Conservation (phyloP, 2,329 filamentous ascomycete genomes). For the Calonectria pauciramosa region DNA sequence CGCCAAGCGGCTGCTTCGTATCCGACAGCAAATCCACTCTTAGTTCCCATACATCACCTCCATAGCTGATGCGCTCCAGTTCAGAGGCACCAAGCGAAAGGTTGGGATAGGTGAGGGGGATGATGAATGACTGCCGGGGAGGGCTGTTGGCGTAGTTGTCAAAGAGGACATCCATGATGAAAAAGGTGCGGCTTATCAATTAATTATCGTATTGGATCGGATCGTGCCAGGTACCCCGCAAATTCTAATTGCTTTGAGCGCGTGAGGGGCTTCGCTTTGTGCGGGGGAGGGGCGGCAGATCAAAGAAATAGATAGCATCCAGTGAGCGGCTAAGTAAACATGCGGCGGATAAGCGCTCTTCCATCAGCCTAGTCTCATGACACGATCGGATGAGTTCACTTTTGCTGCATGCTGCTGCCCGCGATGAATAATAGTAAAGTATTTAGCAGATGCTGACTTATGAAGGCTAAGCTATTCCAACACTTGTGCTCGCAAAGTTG, state of each 20-base stretch:
- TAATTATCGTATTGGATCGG: too few relatives aligned
- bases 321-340: background rate
- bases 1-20: background rate
- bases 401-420: background rate
- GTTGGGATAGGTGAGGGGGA: slow-evolving; percentile 9
- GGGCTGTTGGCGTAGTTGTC: background rate
- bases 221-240: background rate
- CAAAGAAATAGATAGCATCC: background rate
- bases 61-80: slow-evolving; percentile 9
- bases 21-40: background rate
- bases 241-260: background rate
- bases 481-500: background rate
- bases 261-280: background rate
- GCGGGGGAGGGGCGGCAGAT: background rate
- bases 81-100: background rate
- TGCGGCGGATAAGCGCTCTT: background rate
- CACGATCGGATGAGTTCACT: background rate
- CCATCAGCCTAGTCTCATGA: background rate
- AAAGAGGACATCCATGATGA: slow-evolving; percentile 12
- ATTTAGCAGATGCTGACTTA: background rate
- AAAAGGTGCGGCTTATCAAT: background rate
- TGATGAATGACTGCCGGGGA: slow-evolving; percentile 12
- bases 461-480: background rate
- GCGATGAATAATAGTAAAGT: too few relatives aligned
- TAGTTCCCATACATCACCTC: slow-evolving; percentile 15